These are phyloP conservation scores for Coniochaeta hoffmannii DNA, from an alignment of 2,329 filamentous ascomycete species.

Conservation along the genomic window DNA sequence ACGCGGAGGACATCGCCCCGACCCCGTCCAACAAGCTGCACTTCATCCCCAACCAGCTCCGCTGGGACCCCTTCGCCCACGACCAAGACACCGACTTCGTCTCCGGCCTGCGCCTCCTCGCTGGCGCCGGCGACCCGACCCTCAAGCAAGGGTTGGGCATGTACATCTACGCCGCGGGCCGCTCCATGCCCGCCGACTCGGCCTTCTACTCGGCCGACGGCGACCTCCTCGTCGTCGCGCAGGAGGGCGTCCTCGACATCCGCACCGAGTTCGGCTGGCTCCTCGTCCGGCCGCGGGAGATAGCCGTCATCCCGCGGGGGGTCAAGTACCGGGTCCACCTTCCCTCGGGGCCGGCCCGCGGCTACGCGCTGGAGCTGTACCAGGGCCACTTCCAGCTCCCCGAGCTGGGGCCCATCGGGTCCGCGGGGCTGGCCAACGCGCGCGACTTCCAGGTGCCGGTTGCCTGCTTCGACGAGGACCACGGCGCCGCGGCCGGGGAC, in stretches of 20 bases:
- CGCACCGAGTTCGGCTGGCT: slow-evolving; percentile 70
- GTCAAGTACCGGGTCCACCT: slow-evolving; percentile 68
- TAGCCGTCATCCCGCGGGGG: slow-evolving; percentile 67
- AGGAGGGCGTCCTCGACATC: slow-evolving; percentile 67
- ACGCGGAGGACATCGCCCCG: slow-evolving; percentile 6
- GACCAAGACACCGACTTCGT: slow-evolving; percentile 49
- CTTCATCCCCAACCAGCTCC: slow-evolving; percentile 72
- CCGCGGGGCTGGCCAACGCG: slow-evolving; percentile 66
- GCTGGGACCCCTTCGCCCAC: slow-evolving; percentile 71
- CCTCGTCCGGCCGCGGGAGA: slow-evolving; percentile 71
- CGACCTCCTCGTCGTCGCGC: slow-evolving; percentile 68
- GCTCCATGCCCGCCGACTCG: slow-evolving; percentile 64
- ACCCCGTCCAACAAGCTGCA: slow-evolving; percentile 40
- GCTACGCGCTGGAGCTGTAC: slow-evolving; percentile 71
- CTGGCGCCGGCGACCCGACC: slow-evolving; percentile 71
- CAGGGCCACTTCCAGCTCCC: slow-evolving; percentile 65
- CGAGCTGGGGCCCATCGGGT: slow-evolving; percentile 66
- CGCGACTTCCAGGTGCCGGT: slow-evolving; percentile 70
- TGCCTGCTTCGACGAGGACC: slow-evolving; percentile 59
- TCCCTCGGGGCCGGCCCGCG: slow-evolving; percentile 52
- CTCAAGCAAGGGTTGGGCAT: slow-evolving; percentile 75
- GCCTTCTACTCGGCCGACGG: slow-evolving; percentile 83
- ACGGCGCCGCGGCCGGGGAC: slow-evolving; percentile 30
- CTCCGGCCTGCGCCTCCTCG: slow-evolving; percentile 59
- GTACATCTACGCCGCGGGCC: slow-evolving; percentile 71